These are phyloP conservation scores for Prunus dulcis DNA, from an alignment of 306 rosid genomes.

Conservation along the genomic window DNA sequence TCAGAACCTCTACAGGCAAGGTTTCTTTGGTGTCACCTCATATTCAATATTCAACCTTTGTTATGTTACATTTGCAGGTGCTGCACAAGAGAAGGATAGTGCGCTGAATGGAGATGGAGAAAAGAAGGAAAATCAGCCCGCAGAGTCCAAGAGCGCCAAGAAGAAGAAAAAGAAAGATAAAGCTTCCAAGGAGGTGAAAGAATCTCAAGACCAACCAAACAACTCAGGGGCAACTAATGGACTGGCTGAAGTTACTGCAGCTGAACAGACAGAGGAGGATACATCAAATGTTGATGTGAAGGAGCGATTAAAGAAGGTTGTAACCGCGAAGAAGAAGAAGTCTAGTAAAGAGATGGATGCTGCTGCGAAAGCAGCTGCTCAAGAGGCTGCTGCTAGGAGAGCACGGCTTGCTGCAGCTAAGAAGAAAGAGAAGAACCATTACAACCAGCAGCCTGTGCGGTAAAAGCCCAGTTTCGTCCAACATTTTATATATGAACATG, in stretches of 20 bases:
- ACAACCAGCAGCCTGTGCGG: slow-evolving; percentile 90
- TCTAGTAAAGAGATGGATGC: slow-evolving; percentile 79
- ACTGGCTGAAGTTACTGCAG: slow-evolving; percentile 34
- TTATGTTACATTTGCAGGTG: slow-evolving; percentile 41
- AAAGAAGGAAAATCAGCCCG: slow-evolving; percentile 50
- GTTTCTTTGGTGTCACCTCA: neutral
- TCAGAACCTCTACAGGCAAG: neutral
- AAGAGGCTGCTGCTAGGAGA: slow-evolving; percentile 83
- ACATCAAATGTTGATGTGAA: slow-evolving; percentile 67
- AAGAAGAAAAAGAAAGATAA: slow-evolving; percentile 96
- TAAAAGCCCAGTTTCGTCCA: slow-evolving; percentile 35
- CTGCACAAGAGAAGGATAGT: slow-evolving; percentile 46
- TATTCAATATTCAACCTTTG: slow-evolving; percentile 2
- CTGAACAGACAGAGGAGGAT: slow-evolving; percentile 57
- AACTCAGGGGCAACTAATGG: slow-evolving; percentile 42
- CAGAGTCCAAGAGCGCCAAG: slow-evolving; percentile 64
- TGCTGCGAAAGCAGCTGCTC: slow-evolving; percentile 82
- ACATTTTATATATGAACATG: slow-evolving; percentile 51
- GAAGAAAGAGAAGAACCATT: slow-evolving; percentile 94
- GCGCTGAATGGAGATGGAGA: slow-evolving; percentile 58
- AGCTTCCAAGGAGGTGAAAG: slow-evolving; percentile 73
- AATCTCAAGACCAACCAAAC: slow-evolving; percentile 57
- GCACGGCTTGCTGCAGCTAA: slow-evolving; percentile 87
- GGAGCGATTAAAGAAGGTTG: slow-evolving; percentile 84
- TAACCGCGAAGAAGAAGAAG: slow-evolving; percentile 74